Evolutionary conservation across 2,329 filamentous ascomycete species (phyloP), one percentile per base, ranked within the genome.

Genomic region (Fusarium udum): DNA sequence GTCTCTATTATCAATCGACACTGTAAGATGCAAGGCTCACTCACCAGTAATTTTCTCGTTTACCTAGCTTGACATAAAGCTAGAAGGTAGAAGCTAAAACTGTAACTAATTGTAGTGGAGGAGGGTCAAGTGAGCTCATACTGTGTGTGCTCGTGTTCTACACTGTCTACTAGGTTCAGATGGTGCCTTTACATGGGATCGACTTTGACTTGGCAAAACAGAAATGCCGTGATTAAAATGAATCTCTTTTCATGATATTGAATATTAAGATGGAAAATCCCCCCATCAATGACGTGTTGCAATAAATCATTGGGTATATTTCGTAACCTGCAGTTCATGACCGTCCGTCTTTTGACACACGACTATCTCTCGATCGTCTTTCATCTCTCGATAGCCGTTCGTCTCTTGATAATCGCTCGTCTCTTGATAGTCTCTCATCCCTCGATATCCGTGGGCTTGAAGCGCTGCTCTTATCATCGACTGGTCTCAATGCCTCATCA

Each of bases 401-500:
- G 28, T 75, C 73, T n/a, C 64, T 71, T 39, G 75, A 75, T 61
- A 69, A 20, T 11, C 73, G 32, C 42, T 71, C 63, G 26, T 75
- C 73, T 16, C 64, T 72, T 28, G 75, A 75, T 62, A 67, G 49
- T 28, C 73, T 43, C 34, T 72, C 64, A 16, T 76, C 74, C 28
- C 64, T 71, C 37, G 76, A 75, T 66, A 72, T 71, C 52, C 75
- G 57, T 7, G 73, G 74, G 31, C 72, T 78, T 24, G 66, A 69
- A 20, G 59, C 55, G 36, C 69, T 71, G 34, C 65, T 74, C 60
- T 67, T 74, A 12, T 43, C 55, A 14, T 75, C 69, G 11, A 32
- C 46, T 52, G 69, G 67, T 43, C 77, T 79, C 51, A 89, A 64
- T 7, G 84, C 86, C 2, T 84, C 86, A 55, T 90, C 88, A 4